phyloP scores from a whole-genome alignment of 305 asterid genomes.

The Andrographis paniculata region DNA sequence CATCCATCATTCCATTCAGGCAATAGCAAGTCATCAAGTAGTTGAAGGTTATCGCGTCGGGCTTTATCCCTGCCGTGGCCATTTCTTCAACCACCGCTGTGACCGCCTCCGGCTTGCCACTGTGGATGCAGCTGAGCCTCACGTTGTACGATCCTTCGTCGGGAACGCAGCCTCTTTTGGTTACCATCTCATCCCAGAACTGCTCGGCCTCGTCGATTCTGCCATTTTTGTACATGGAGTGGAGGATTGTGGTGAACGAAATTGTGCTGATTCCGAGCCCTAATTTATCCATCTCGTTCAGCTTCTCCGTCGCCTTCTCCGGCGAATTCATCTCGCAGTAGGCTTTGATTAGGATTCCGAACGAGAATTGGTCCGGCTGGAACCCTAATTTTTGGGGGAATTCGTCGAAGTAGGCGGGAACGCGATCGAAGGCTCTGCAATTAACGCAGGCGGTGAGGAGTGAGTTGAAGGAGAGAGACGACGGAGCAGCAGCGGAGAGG shows the following conservation, averaged over 20 bases:
- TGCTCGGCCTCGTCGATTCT: slow-evolving; percentile 43
- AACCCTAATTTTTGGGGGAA: slow-evolving; percentile 44
- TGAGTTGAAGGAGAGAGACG: slow-evolving; percentile 56
- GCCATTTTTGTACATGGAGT: slow-evolving; percentile 45
- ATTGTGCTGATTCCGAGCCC: slow-evolving; percentile 34
- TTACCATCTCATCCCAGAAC: slow-evolving; percentile 61
- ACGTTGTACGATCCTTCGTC: slow-evolving; percentile 72
- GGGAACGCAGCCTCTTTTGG: slow-evolving; percentile 24
- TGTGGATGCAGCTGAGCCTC: slow-evolving; percentile 35
- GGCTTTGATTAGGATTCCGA: slow-evolving; percentile 55
- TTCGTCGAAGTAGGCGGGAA: slow-evolving; percentile 47
- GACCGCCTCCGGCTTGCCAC: slow-evolving; percentile 39
- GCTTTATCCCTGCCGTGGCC: slow-evolving; percentile 39
- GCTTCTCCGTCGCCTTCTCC: slow-evolving; percentile 38
- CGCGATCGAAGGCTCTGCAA: slow-evolving; percentile 39
- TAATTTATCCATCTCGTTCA: slow-evolving; percentile 51
- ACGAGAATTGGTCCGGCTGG: slow-evolving; percentile 48
- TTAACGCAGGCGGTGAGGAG: slow-evolving; percentile 43
- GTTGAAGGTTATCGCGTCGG: slow-evolving; percentile 47
- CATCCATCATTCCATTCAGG: slow-evolving; percentile 50
- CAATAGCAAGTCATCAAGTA: slow-evolving; percentile 68
- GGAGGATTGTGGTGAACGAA: slow-evolving; percentile 43
- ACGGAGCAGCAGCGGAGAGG: slow-evolving; percentile 61
- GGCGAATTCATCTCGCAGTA: slow-evolving; percentile 57
- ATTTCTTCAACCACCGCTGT: slow-evolving; percentile 56